Evolutionary conservation across 441 rosid genomes (phyloP).

Genomic region (Rhodomyrtus psidioides): DNA sequence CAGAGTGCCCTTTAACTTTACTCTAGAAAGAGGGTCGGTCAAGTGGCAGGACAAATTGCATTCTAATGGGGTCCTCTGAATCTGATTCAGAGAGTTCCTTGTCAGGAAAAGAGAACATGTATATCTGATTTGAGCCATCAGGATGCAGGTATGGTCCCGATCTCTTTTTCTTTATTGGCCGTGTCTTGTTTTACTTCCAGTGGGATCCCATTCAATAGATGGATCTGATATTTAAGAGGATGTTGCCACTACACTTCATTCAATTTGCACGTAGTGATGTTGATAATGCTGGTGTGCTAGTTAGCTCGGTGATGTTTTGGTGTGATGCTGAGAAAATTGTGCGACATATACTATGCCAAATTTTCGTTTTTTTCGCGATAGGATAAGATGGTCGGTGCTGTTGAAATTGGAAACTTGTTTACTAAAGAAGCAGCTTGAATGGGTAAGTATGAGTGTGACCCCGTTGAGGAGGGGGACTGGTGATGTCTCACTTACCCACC

Average conservation of each 20-base stretch:
- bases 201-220: not conserved
- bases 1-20: slow-evolving; percentile 15
- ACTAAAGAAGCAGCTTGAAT: not conserved
- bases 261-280: not conserved
- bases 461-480: not conserved
- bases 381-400: not conserved
- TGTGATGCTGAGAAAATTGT: not conserved
- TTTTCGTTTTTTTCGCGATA: not conserved
- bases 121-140: not conserved
- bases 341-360: not conserved
- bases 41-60: not conserved
- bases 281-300: not conserved
- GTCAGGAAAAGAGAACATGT: not conserved
- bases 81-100: not conserved
- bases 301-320: not conserved
- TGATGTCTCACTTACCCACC: not conserved
- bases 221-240: not conserved
- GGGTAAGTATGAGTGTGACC: not conserved
- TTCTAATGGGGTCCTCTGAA: not conserved
- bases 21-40: not conserved
- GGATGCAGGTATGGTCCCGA: not conserved
- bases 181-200: not conserved
- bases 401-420: not conserved
- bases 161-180: not conserved
- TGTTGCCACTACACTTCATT: not conserved